Evolutionary conservation across 2,329 filamentous ascomycete species (phyloP), one percentile per base, ranked within the genome.

Genomic region (Myriosclerotinia curreyana): DNA sequence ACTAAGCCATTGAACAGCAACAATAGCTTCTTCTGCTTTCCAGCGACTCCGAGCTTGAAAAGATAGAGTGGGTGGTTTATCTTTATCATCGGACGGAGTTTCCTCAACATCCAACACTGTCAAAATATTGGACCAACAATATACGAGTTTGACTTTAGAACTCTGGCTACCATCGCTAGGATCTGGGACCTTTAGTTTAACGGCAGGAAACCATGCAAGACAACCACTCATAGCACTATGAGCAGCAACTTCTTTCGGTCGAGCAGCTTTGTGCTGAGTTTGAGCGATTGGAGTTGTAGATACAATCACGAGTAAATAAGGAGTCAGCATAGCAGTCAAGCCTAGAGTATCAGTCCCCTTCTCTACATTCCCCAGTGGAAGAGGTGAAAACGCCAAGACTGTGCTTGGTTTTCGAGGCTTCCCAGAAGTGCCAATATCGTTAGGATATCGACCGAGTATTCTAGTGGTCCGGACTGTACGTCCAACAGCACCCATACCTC

Each of bases 111-210:
- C 95, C 31, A 99, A 79, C 6, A 99, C 88, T 0, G 93, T 98
- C 69, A 99, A 79, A n/a, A 98, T 86, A 72, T 98, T 98, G 2
- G 95, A 98, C 95, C 95, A 99, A 76, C 93, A 97, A 78, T 99
- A 99, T 0, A 91, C 94, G 22, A 99, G 83, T 76, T 99, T 98
- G 46, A 89, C 90, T 72, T 87, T 89, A 22, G 91, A 93, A 12
- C 88, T 82, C 9, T 87, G 84, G 71, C 86, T 89, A 6, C 86
- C 86, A 0, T 84, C 86, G 54, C 84, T 81, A 1, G 84, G 79
- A 67, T 92, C 87, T 12, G 86, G 83, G 20, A 86, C 84, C 76
- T 98, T 98, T 51, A 99, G 80, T 73, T 91, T 95, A 53, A 99
- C 95, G 2, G 93, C 92, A 2, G 95, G 95, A 74, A 99, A 99